Conservation (phyloP, 2,329 filamentous ascomycete genomes). For the Leptographium lundbergii region DNA sequence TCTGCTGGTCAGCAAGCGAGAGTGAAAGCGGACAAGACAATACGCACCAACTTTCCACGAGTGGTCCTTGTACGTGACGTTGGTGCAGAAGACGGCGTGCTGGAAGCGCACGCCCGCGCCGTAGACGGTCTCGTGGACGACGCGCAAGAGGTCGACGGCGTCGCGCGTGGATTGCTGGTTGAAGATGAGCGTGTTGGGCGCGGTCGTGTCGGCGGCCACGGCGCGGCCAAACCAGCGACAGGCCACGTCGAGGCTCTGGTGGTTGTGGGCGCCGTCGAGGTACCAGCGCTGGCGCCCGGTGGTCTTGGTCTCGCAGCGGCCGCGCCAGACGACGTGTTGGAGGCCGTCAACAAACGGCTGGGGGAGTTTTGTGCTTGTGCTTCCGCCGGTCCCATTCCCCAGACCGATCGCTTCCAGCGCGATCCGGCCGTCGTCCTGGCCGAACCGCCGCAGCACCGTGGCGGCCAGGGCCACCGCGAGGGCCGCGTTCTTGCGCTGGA, state of each 20-base stretch:
- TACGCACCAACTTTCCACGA: constrained; percentile 32
- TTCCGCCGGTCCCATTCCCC: neutral
- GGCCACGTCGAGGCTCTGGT: constrained; percentile 67
- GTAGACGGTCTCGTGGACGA: constrained; percentile 29
- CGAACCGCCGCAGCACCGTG: constrained; percentile 30
- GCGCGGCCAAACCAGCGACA: constrained; percentile 60
- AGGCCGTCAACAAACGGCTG: constrained; percentile 51
- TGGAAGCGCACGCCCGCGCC: constrained; percentile 40
- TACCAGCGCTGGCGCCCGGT: constrained; percentile 53
- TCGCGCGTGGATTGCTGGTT: constrained; percentile 86
- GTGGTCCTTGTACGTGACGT: constrained; percentile 31
- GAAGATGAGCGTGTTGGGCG: constrained; percentile 54
- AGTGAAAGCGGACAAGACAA: neutral
- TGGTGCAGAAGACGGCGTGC: constrained; percentile 42
- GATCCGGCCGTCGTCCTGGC: constrained; percentile 29
- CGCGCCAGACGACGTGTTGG: constrained; percentile 53
- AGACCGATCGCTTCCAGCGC: neutral
- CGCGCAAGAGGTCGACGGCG: constrained; percentile 45
- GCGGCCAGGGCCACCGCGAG: constrained; percentile 23
- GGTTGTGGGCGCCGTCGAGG: constrained; percentile 79
- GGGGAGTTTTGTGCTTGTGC: constrained; percentile 24
- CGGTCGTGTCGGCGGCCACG: constrained; percentile 1
- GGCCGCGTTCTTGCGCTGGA: constrained; percentile 15
- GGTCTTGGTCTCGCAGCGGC: constrained; percentile 57
- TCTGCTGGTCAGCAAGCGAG: constrained; percentile 20